Percentiles rank a stretch among this genome's conserved stretches.
Evolutionary conservation across 495 filamentous ascomycete species (phyloP).

Genomic region (Hypoxylon crocopeplum): DNA sequence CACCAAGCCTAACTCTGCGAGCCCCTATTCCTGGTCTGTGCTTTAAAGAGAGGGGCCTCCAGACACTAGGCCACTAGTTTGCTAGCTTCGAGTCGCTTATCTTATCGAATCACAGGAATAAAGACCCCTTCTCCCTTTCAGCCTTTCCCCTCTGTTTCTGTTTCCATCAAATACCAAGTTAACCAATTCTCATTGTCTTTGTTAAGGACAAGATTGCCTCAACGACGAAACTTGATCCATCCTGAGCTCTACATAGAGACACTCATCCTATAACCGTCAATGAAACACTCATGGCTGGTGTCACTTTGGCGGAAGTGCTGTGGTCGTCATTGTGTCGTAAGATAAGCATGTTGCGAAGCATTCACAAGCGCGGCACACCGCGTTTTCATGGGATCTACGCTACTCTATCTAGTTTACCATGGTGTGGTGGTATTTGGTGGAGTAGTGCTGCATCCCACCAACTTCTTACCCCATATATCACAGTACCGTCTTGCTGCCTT

Average conservation of each 20-base stretch:
- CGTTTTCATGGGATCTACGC: slow-evolving; percentile 36
- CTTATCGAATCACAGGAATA: too few relatives aligned
- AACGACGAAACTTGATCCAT: too few relatives aligned
- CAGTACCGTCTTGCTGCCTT: not conserved
- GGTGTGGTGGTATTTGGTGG: slow-evolving; percentile 20
- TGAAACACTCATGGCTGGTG: slow-evolving; percentile 1
- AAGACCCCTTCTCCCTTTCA: too few relatives aligned
- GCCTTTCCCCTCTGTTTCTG: too few relatives aligned
- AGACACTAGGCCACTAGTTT: too few relatives aligned
- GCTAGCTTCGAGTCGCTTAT: too few relatives aligned
- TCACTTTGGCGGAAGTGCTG: not conserved
- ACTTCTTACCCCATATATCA: slow-evolving; percentile 10
- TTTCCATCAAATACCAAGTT: too few relatives aligned
- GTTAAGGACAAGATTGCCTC: too few relatives aligned
- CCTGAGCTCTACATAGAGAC: not conserved
- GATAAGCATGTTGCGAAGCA: slow-evolving; percentile 4
- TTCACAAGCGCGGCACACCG: slow-evolving; percentile 31
- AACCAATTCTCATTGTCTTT: too few relatives aligned
- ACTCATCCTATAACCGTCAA: not conserved
- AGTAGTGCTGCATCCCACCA: slow-evolving; percentile 11
- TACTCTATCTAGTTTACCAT: slow-evolving; percentile 7
- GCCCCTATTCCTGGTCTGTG: too few relatives aligned
- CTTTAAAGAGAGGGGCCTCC: too few relatives aligned
- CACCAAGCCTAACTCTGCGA: too few relatives aligned
- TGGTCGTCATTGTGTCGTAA: slow-evolving; percentile 12